Evolutionary conservation across 306 rosid species (phyloP).

Genomic region (Prunus kanzakura): DNA sequence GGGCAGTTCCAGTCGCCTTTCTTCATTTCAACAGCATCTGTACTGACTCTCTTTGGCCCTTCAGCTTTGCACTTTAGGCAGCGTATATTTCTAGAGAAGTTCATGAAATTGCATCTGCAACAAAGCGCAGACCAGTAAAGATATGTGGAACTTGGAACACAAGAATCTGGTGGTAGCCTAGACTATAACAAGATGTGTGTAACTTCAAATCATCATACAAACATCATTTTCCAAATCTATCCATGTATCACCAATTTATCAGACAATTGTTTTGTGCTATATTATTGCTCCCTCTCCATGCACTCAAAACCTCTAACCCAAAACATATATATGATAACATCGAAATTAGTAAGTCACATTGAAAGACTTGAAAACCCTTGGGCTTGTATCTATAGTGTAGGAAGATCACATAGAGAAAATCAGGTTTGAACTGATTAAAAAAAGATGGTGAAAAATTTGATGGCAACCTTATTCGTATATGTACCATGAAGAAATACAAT

Average conservation of each 20-base stretch:
- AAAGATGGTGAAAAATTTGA: not conserved
- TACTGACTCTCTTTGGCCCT: slow-evolving; percentile 43
- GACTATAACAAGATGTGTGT: not conserved
- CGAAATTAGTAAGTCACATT: not conserved
- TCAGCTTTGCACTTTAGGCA: slow-evolving; percentile 72
- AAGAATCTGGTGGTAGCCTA: not conserved
- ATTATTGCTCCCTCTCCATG: not conserved
- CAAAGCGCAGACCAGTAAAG: slow-evolving; percentile 23
- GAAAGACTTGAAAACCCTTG: not conserved
- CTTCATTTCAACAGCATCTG: slow-evolving; percentile 49
- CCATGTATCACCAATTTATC: not conserved
- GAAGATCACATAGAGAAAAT: not conserved
- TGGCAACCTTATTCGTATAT: not conserved
- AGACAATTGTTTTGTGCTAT: not conserved
- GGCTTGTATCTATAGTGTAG: not conserved
- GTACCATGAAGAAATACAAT: not conserved
- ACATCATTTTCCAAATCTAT: not conserved
- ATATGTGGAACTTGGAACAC: not conserved
- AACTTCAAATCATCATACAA: not conserved
- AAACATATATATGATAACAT: not conserved
- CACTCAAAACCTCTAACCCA: not conserved
- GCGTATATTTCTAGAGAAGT: slow-evolving; percentile 60
- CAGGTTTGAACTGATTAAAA: not conserved
- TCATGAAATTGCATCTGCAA: slow-evolving; percentile 78
- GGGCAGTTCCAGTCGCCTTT: slow-evolving; percentile 91